Evolutionary conservation across 257 asterid species (phyloP).

Genomic region (Schizonepeta tenuifolia): DNA sequence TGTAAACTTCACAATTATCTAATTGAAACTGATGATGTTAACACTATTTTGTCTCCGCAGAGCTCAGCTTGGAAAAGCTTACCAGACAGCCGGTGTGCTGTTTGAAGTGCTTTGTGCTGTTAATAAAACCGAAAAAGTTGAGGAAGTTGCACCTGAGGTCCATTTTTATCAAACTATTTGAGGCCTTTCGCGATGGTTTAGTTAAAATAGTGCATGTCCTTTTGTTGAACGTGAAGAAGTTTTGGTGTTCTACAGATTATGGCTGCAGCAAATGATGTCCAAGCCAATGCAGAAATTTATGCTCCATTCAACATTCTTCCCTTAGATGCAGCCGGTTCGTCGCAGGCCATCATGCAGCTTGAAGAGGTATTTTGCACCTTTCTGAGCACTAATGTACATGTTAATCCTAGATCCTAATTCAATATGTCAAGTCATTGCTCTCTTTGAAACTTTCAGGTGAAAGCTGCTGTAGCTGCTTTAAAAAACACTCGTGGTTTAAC

Average conservation of each 20-base stretch:
- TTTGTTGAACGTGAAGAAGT: slow-evolving; percentile 17
- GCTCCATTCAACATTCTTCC: slow-evolving; percentile 95
- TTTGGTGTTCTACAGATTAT: slow-evolving; percentile 63
- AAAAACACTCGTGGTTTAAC: slow-evolving; percentile 64
- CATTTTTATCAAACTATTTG: slow-evolving; percentile 31
- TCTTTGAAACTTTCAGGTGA: slow-evolving; percentile 57
- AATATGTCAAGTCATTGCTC: slow-evolving; percentile 21
- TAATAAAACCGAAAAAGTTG: slow-evolving; percentile 88
- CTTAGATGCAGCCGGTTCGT: slow-evolving; percentile 91
- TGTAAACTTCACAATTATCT: background rate
- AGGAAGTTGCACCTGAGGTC: slow-evolving; percentile 99
- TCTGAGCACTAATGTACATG: slow-evolving; percentile 17
- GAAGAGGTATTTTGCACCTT: slow-evolving; percentile 73
- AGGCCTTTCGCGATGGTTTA: background rate
- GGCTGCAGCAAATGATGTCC: slow-evolving; percentile 98
- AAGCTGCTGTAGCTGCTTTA: slow-evolving; percentile 87
- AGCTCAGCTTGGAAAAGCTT: slow-evolving; percentile 98
- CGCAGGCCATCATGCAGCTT: slow-evolving; percentile 96
- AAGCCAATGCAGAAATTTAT: slow-evolving; percentile 91
- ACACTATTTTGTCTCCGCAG: slow-evolving; percentile 42
- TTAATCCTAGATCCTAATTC: background rate
- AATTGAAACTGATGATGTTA: slow-evolving; percentile 15
- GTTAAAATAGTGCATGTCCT: background rate
- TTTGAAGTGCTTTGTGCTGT: slow-evolving; percentile 99
- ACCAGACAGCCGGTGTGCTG: slow-evolving; percentile 97